These are phyloP conservation scores for Tulasnella sp. DNA, from an alignment of 768 basidiomycete genomes.

Conservation along the genomic window DNA sequence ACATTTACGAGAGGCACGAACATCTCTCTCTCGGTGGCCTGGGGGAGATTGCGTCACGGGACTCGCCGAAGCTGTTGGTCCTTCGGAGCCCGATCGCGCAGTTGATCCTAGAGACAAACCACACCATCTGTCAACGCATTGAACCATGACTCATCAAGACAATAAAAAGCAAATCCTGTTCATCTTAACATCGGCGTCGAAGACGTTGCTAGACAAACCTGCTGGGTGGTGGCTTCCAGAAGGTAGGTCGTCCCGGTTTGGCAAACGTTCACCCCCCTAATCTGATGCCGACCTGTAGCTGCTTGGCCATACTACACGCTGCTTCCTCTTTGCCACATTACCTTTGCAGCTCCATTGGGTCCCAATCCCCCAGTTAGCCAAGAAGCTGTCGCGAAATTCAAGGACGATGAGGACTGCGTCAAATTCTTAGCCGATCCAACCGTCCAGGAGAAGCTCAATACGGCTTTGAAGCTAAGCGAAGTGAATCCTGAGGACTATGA, in stretches of 20 bases:
- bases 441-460: constrained; percentile 45
- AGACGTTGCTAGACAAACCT: constrained; percentile 36
- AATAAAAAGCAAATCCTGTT: constrained; percentile 43
- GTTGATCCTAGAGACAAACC: neutral
- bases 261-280: neutral
- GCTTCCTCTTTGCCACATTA: constrained; percentile 43
- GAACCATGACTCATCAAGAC: neutral
- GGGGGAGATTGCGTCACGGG: too few species aligned
- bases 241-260: constrained; percentile 19
- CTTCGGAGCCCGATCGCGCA: too few species aligned
- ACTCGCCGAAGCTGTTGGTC: too few species aligned
- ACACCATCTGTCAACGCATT: neutral
- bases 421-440: constrained; percentile 53
- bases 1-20: neutral
- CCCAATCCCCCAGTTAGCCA: constrained; percentile 66
- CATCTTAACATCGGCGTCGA: constrained; percentile 60
- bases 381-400: constrained; percentile 46
- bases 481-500: constrained; percentile 55
- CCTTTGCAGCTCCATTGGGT: constrained; percentile 53
- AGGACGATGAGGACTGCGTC: constrained; percentile 43
- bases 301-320: constrained; percentile 63
- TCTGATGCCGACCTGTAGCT: constrained; percentile 28
- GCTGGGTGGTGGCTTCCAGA: constrained; percentile 59
- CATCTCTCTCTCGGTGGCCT: too few species aligned
- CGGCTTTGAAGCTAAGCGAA: constrained; percentile 52